Base-by-base conservation (phyloP, 75 land plant species). In the Pinus tabuliformis region DNA sequence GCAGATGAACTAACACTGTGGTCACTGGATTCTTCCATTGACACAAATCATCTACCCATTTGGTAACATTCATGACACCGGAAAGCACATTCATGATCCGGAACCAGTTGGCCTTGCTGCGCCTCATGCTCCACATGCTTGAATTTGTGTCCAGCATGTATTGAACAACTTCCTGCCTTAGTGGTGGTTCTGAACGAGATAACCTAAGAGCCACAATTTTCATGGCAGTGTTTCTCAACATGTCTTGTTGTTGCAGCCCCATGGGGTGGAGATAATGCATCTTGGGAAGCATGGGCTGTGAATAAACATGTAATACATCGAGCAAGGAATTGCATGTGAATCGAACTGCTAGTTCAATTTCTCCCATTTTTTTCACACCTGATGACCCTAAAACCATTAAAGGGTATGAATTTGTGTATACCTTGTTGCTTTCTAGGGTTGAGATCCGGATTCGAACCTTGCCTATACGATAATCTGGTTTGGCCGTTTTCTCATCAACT, bases 341-440 rank as follows among this genome's bases (percentile, higher is more conserved):
- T 24, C 93, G 72, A 20, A 91, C 83, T 3, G 93, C 93, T 58
- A 91, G 75, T 56, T 91, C 87, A 45, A 91, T 62, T 42, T 91
- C 93, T 15, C 93, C 93, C 91, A 89, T 89, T 78, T 91, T 91
- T 83, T 91, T 91, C 57, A 87, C 86, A 16, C 93, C 93, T 3
- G 78, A 77, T n/a, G 87, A 81, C 3, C 87, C 86, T 20, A 91
- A 80, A 58, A 89, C 87, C 33, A 91, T 62, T 71, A 91, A 75
- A 14, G 93, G 93, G 42, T 91, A 89, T 6, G 91, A 87, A 59
- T 87, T 90, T 1, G 94, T 90, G 73, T 92, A 92, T 36, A 92
- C 81, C 17, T 92, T 89, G 6, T 87, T 90, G 21, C 85, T 83
- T 78, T 92, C 92, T 13, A 92, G 90, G 9, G 94, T 92, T 36